These are phyloP conservation scores for Monilinia laxa DNA, from an alignment of 2,329 filamentous ascomycete species.

Conservation along the genomic window DNA sequence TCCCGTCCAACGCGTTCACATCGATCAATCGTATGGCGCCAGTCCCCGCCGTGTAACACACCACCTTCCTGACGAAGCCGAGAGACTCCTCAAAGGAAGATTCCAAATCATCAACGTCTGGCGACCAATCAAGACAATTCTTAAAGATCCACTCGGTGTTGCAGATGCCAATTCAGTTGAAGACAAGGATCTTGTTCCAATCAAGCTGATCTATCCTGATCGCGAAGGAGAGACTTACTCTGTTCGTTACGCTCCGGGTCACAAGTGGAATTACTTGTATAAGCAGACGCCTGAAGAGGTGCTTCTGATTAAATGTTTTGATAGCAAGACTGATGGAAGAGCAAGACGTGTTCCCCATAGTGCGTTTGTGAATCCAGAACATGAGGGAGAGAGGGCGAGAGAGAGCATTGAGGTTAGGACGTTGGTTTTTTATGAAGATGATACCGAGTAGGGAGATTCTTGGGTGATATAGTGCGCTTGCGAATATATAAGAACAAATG, in stretches of 20 bases:
- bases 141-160: slow-evolving; percentile 54
- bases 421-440: slow-evolving; percentile 47
- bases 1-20: slow-evolving; percentile 54
- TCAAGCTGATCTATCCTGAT: slow-evolving; percentile 45
- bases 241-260: slow-evolving; percentile 42
- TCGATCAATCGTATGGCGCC: slow-evolving; percentile 55
- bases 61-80: slow-evolving; percentile 48
- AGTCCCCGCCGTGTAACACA: slow-evolving; percentile 45
- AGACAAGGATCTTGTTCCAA: slow-evolving; percentile 51
- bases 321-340: slow-evolving; percentile 55
- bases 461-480: not conserved
- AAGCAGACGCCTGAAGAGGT: slow-evolving; percentile 54
- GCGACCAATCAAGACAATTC: slow-evolving; percentile 52
- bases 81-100: slow-evolving; percentile 46
- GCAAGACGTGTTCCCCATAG: slow-evolving; percentile 56
- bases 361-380: slow-evolving; percentile 53
- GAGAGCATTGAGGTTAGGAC: slow-evolving; percentile 58
- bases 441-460: slow-evolving; percentile 16
- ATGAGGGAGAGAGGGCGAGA: slow-evolving; percentile 44
- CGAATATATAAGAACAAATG: not conserved
- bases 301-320: slow-evolving; percentile 61
- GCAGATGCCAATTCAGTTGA: slow-evolving; percentile 51
- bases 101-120: slow-evolving; percentile 57
- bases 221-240: slow-evolving; percentile 25
- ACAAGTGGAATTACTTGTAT: slow-evolving; percentile 55